Conservation (phyloP, 139 green algal species). For the Volvox reticuliferus region DNA sequence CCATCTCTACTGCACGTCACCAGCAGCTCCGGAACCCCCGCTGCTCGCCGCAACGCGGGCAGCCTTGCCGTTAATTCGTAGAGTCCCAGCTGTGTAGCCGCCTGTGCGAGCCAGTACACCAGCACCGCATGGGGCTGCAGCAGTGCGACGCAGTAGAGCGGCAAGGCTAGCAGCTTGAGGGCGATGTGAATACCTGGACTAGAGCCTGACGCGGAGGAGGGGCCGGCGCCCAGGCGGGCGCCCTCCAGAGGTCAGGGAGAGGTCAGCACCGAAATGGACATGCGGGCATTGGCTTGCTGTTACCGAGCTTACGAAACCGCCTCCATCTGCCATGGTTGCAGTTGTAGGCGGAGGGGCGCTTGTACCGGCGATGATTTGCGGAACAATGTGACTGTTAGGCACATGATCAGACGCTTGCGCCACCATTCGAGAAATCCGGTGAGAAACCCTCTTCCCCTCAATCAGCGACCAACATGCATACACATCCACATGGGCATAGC, state of each 20-base stretch:
- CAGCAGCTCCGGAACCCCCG: neutral
- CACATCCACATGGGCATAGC: neutral
- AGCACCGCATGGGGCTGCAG: constrained; percentile 52
- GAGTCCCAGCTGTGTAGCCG: neutral
- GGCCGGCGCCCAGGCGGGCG: neutral
- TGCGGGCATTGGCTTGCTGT: neutral
- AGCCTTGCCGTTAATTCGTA: neutral
- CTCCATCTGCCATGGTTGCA: neutral
- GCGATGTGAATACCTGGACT: constrained; percentile 35
- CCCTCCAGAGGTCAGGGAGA: neutral
- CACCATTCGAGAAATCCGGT: neutral
- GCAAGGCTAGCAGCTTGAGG: constrained; percentile 32
- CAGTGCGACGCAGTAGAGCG: constrained; percentile 37
- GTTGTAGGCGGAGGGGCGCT: neutral
- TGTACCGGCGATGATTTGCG: neutral
- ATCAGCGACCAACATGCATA: neutral
- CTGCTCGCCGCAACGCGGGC: constrained; percentile 7
- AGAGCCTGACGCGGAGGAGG: neutral
- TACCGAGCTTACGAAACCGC: too few relatives aligned
- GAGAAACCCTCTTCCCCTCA: neutral
- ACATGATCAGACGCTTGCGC: neutral
- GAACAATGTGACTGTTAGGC: neutral
- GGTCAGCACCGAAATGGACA: neutral
- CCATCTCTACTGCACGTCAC: neutral
- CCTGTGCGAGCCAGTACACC: constrained; percentile 38